Evolutionary conservation across 192 early-diverging fungal genomes (phyloP).

Genomic region (Haplosporangium gracile): DNA sequence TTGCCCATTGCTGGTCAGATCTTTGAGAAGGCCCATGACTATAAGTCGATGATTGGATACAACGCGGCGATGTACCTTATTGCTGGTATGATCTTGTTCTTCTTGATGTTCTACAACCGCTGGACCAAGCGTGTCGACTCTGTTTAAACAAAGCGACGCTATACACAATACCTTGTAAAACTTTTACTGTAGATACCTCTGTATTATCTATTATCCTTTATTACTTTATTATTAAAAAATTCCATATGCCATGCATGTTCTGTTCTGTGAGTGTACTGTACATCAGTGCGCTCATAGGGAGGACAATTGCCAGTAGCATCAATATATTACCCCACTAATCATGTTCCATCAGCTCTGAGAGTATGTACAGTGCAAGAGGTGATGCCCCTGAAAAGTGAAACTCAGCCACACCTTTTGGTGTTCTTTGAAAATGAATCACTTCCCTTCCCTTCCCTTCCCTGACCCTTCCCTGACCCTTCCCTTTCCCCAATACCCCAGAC

Average conservation of each 20-base stretch:
- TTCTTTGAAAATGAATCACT: no score
- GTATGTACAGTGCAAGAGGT: neutral
- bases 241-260: neutral
- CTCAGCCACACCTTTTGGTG: neutral
- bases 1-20: conserved; percentile 50
- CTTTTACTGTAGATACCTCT: conserved; percentile 3
- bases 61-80: conserved; percentile 45
- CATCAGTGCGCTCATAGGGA: neutral
- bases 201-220: neutral
- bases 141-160: neutral
- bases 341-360: no score
- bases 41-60: conserved; percentile 48
- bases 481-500: neutral
- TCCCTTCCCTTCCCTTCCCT: neutral
- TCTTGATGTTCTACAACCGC: conserved; percentile 50
- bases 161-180: neutral
- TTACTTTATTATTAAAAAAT: neutral
- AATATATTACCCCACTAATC: no score
- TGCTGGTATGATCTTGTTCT: conserved; percentile 1
- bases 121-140: conserved; percentile 36
- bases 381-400: neutral
- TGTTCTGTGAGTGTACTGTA: neutral
- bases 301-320: neutral
- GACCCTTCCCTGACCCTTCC: no score
- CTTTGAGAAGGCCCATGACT: conserved; percentile 21